phyloP scores from a whole-genome alignment of 768 basidiomycete species.

The Cystofilobasidium capitatum region DNA sequence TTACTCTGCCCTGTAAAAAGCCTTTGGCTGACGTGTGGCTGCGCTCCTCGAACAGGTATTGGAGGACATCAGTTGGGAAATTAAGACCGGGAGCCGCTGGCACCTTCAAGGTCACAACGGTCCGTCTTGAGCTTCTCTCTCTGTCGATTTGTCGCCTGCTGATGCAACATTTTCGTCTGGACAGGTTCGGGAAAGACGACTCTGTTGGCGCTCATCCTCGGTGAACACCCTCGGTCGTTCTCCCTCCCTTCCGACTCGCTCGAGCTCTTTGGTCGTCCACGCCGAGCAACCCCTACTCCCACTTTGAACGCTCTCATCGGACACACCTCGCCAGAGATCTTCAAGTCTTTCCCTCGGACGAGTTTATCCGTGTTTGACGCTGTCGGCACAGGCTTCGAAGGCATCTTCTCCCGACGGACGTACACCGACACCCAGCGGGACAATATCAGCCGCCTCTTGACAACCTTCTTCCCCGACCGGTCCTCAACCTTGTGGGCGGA shows the following conservation, averaged over 20 bases:
- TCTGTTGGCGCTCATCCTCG: constrained; percentile 75
- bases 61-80: constrained; percentile 67
- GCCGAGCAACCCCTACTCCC: constrained; percentile 58
- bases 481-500: not conserved
- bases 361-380: constrained; percentile 63
- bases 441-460: constrained; percentile 53
- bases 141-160: not conserved
- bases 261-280: constrained; percentile 53
- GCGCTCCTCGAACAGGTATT: constrained; percentile 50
- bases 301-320: constrained; percentile 35
- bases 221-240: constrained; percentile 92
- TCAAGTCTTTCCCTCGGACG: constrained; percentile 67
- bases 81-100: constrained; percentile 75
- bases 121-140: constrained; percentile 34
- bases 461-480: constrained; percentile 50
- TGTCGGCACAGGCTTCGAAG: constrained; percentile 78
- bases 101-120: constrained; percentile 84
- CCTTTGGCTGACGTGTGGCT: not conserved
- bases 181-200: constrained; percentile 92
- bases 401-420: constrained; percentile 57
- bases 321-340: constrained; percentile 77
- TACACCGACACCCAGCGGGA: constrained; percentile 43
- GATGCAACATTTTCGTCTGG: not conserved
- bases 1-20: not conserved
- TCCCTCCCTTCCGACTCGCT: constrained; percentile 51